phyloP scores from a whole-genome alignment of 345 rosid species.

The Rhizophora apiculata region DNA sequence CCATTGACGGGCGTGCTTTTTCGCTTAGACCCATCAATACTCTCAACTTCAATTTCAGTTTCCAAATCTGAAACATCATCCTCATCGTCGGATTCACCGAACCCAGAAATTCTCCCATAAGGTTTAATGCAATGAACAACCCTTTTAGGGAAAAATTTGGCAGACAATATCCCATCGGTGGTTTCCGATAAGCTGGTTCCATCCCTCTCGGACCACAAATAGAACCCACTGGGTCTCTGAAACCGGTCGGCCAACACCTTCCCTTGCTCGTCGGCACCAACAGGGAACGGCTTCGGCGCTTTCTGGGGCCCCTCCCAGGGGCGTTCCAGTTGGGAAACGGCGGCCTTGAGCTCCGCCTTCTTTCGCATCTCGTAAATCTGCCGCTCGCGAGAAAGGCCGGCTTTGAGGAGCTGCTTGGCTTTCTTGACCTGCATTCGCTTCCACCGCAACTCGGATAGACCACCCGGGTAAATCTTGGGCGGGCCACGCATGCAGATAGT shows the following conservation, averaged over 20 bases:
- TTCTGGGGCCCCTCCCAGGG: slow-evolving; percentile 80
- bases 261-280: slow-evolving; percentile 70
- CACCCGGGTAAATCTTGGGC: slow-evolving; percentile 81
- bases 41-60: slow-evolving; percentile 3
- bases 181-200: slow-evolving; percentile 63
- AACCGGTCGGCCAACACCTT: slow-evolving; percentile 89
- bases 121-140: slow-evolving; percentile 80
- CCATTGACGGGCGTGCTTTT: neutral
- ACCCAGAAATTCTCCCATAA: slow-evolving; percentile 31
- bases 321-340: slow-evolving; percentile 81
- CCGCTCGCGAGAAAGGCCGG: slow-evolving; percentile 68
- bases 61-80: neutral
- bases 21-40: neutral
- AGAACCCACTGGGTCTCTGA: slow-evolving; percentile 84
- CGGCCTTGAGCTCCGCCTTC: slow-evolving; percentile 83
- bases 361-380: slow-evolving; percentile 92
- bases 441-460: slow-evolving; percentile 93
- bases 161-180: slow-evolving; percentile 64
- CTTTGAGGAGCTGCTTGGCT: slow-evolving; percentile 79
- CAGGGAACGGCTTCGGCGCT: slow-evolving; percentile 73
- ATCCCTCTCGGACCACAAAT: slow-evolving; percentile 71
- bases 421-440: slow-evolving; percentile 90
- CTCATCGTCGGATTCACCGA: slow-evolving; percentile 12
- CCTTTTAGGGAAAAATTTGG: slow-evolving; percentile 81
- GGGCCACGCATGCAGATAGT: slow-evolving; percentile 86